These are phyloP conservation scores for Phaeosphaeria sp. DNA, from an alignment of 2,329 filamentous ascomycete genomes.

Conservation along the genomic window DNA sequence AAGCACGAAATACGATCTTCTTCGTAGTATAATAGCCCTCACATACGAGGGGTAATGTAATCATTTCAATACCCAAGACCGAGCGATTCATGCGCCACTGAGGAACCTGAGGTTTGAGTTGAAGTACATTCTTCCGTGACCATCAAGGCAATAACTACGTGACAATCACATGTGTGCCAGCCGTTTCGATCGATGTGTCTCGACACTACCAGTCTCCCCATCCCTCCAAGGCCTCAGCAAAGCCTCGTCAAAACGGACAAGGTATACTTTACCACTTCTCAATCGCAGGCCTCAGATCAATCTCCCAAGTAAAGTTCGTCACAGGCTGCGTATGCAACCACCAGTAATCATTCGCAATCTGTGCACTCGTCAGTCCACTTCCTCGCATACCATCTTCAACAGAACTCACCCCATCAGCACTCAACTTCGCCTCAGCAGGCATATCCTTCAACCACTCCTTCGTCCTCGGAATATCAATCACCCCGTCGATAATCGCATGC, in stretches of 20 bases:
- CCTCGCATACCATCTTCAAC: background rate
- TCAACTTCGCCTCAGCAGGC: conserved; percentile 72
- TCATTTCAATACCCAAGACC: too few species aligned
- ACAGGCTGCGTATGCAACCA: conserved; percentile 79
- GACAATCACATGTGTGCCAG: background rate
- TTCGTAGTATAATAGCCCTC: too few species aligned
- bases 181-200: background rate
- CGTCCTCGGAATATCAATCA: conserved; percentile 80
- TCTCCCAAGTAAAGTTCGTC: conserved; percentile 80
- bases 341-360: conserved; percentile 92
- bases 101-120: too few species aligned
- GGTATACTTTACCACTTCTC: conserved; percentile 75
- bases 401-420: conserved; percentile 71
- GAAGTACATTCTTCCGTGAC: too few species aligned
- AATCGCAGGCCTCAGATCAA: conserved; percentile 80
- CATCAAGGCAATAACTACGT: background rate
- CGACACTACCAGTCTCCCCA: background rate
- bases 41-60: too few species aligned
- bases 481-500: conserved; percentile 82
- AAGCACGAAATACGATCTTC: too few species aligned
- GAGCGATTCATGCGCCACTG: too few species aligned
- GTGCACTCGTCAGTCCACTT: conserved; percentile 42
- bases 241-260: background rate
- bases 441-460: conserved; percentile 65
- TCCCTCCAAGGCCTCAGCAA: conserved; percentile 3